Percentiles rank a stretch among this genome's conserved stretches.
Conservation (phyloP, 1,139 yeast genomes). For the Blastobotrys serpentis region DNA sequence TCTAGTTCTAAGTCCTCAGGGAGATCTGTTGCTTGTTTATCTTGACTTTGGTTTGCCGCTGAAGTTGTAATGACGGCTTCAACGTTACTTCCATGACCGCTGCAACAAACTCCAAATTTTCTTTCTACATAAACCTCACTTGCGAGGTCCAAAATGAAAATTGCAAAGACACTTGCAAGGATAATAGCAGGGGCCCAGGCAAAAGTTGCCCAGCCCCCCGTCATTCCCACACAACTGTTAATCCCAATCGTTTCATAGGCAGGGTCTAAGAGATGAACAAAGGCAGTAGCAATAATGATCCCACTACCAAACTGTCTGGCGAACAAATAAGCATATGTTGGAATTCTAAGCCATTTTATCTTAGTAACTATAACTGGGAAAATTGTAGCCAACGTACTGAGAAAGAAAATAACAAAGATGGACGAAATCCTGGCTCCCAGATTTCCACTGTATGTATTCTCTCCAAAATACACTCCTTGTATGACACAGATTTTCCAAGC, state of each 20-base stretch:
- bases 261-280: slow-evolving; percentile 78
- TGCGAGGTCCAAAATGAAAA: slow-evolving; percentile 38
- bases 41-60: background rate
- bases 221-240: slow-evolving; percentile 53
- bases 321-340: slow-evolving; percentile 59
- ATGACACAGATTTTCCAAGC: slow-evolving; percentile 43
- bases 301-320: slow-evolving; percentile 82
- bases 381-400: slow-evolving; percentile 53
- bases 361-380: slow-evolving; percentile 40
- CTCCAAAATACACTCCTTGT: slow-evolving; percentile 41
- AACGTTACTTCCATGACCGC: slow-evolving; percentile 51
- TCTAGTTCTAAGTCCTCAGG: background rate
- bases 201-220: slow-evolving; percentile 39
- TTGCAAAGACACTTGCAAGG: slow-evolving; percentile 40
- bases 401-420: slow-evolving; percentile 61
- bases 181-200: slow-evolving; percentile 39
- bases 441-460: slow-evolving; percentile 45
- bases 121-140: slow-evolving; percentile 29
- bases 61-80: slow-evolving; percentile 56
- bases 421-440: slow-evolving; percentile 72
- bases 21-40: background rate
- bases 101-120: slow-evolving; percentile 24
- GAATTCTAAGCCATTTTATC: slow-evolving; percentile 43
- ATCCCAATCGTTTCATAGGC: slow-evolving; percentile 58
- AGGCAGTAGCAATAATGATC: slow-evolving; percentile 85